These are phyloP conservation scores for Trametes meyenii DNA, from an alignment of 768 basidiomycete species.

Conservation along the genomic window DNA sequence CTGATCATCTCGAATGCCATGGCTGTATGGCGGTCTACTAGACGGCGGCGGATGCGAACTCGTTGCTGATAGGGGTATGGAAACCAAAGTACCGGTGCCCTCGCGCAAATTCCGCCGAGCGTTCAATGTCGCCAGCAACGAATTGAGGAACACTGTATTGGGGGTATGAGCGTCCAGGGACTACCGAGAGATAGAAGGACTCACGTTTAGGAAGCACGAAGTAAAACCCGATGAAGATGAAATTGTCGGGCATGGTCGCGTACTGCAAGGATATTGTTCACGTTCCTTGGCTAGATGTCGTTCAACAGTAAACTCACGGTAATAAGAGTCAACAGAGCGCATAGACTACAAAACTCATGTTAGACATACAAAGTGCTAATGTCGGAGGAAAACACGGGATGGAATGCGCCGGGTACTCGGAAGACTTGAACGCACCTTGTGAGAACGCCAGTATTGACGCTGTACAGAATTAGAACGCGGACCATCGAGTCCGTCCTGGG, in stretches of 20 bases:
- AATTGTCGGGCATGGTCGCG: conserved; percentile 28
- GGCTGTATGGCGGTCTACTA: conserved; percentile 7
- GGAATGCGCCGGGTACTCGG: not conserved
- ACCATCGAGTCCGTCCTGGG: conserved; percentile 26
- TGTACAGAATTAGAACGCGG: conserved; percentile 29
- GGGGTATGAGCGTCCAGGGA: conserved; percentile 1
- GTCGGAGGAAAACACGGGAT: not conserved
- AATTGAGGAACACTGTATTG: conserved; percentile 20
- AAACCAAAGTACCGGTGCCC: conserved; percentile 9
- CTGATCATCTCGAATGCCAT: conserved; percentile 1
- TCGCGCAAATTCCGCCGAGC: conserved; percentile 17
- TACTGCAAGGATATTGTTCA: conserved; percentile 18
- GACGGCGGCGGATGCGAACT: not conserved
- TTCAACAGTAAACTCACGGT: conserved; percentile 11
- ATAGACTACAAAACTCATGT: conserved; percentile 18
- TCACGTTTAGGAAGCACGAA: conserved; percentile 29
- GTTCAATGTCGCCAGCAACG: conserved; percentile 26
- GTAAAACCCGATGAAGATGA: conserved; percentile 31
- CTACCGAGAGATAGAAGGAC: not conserved
- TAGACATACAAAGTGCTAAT: too few species aligned
- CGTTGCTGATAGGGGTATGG: conserved; percentile 15
- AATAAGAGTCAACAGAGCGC: conserved; percentile 24
- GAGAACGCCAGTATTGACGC: conserved; percentile 30
- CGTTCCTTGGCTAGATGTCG: too few species aligned
- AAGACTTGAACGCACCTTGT: conserved; percentile 29